phyloP scores from a whole-genome alignment of 257 asterid species.

The Solanum etuberosum region DNA sequence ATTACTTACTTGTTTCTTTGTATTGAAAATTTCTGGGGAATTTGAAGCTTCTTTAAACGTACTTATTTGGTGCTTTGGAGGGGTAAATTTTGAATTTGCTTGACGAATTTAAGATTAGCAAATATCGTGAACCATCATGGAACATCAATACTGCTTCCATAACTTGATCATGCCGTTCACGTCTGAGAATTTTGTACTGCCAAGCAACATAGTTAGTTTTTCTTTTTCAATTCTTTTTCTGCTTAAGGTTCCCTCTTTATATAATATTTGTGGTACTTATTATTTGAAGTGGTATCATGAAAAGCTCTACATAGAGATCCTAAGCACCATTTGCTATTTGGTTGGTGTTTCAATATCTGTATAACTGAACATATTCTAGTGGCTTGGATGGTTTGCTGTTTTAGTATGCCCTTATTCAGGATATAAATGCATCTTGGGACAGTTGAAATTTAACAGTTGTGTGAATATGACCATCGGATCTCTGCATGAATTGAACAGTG shows the following conservation, averaged over 20 bases:
- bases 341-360: neutral
- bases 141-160: neutral
- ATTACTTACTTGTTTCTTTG: neutral
- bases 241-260: neutral
- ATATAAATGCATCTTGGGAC: neutral
- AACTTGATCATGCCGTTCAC: neutral
- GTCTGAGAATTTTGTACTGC: neutral
- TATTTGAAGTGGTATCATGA: neutral
- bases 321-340: neutral
- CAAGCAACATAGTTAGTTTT: neutral
- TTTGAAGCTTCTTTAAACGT: neutral
- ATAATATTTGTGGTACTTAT: neutral
- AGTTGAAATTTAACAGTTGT: neutral
- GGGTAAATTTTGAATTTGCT: neutral
- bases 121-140: neutral
- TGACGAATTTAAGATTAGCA: neutral
- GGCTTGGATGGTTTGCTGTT: neutral
- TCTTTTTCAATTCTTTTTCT: neutral
- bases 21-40: neutral
- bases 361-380: neutral
- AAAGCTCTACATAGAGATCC: neutral
- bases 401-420: neutral
- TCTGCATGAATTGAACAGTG: neutral
- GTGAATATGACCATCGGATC: neutral
- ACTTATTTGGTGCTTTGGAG: neutral